Conservation (phyloP, 2,329 filamentous ascomycete species). For the Biscogniauxia sp. region DNA sequence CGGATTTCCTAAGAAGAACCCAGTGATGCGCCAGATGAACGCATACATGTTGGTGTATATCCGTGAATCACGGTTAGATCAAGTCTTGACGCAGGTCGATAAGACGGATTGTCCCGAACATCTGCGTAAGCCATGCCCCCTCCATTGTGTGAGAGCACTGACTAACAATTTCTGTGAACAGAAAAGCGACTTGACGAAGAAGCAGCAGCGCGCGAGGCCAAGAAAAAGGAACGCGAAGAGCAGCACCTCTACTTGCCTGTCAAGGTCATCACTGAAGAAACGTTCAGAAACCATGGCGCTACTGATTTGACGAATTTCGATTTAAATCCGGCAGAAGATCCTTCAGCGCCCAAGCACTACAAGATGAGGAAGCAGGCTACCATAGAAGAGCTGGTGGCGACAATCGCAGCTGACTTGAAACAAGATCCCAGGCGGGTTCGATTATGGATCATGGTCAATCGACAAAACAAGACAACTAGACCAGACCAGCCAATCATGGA, state of each 20-base stretch:
- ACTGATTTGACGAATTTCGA: slow-evolving; percentile 80
- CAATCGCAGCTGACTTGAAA: slow-evolving; percentile 68
- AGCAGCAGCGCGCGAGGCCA: slow-evolving; percentile 69
- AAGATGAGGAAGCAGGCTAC: slow-evolving; percentile 73
- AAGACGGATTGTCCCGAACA: slow-evolving; percentile 78
- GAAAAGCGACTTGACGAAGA: slow-evolving; percentile 80
- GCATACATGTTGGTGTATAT: slow-evolving; percentile 99
- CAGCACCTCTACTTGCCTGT: slow-evolving; percentile 89
- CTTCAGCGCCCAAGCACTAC: slow-evolving; percentile 69
- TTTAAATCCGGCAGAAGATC: slow-evolving; percentile 50
- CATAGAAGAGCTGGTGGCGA: slow-evolving; percentile 69
- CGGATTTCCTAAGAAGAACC: slow-evolving; percentile 52
- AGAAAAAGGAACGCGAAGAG: slow-evolving; percentile 86
- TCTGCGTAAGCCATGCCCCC: slow-evolving; percentile 56
- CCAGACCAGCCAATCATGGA: slow-evolving; percentile 87
- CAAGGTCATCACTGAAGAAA: slow-evolving; percentile 75
- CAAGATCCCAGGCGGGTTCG: slow-evolving; percentile 69
- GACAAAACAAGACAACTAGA: slow-evolving; percentile 93
- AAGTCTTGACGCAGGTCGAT: slow-evolving; percentile 74
- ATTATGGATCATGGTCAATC: slow-evolving; percentile 97
- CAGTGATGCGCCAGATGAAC: slow-evolving; percentile 68
- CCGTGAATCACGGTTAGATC: slow-evolving; percentile 78
- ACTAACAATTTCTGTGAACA: slow-evolving; percentile 31
- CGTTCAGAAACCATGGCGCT: slow-evolving; percentile 76
- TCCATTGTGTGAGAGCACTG: not conserved